These are phyloP conservation scores for Eimeria maxima DNA, from an alignment of 169 alveolate species.

Conservation along the genomic window DNA sequence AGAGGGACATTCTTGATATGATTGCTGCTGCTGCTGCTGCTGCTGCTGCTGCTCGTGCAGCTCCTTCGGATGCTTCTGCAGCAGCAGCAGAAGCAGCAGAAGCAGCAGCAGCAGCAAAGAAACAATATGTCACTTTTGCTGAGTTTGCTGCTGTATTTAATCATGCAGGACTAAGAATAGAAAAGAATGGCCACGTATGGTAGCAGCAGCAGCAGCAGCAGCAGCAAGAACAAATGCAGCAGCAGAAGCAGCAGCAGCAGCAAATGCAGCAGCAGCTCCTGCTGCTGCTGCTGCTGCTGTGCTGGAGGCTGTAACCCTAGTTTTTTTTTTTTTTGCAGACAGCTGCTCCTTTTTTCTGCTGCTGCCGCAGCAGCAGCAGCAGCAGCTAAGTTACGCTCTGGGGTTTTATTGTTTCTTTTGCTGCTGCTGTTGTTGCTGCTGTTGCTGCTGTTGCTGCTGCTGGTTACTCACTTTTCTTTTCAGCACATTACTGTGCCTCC, in stretches of 20 bases:
- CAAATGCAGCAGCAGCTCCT: background rate
- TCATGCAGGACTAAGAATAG: slow-evolving; percentile 14
- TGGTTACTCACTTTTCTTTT: background rate
- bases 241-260: background rate
- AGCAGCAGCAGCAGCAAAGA: slow-evolving; percentile 43
- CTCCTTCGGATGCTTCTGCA: background rate
- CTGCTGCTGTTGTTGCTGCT: no score
- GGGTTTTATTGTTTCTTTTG: background rate
- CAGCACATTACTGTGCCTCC: background rate
- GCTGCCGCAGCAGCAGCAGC: slow-evolving; percentile 18
- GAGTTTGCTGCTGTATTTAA: slow-evolving; percentile 6
- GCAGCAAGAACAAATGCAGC: slow-evolving; percentile 18
- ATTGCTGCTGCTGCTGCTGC: slow-evolving; percentile 61
- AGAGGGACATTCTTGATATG: background rate
- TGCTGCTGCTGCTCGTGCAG: background rate
- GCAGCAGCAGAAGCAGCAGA: slow-evolving; percentile 10
- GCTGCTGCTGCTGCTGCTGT: no score
- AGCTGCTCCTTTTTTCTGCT: background rate
- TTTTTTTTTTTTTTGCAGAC: background rate
- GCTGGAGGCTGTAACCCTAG: background rate
- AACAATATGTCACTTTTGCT: background rate
- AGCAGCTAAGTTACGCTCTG: background rate
- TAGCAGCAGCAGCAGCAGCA: slow-evolving; percentile 8
- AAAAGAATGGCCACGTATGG: slow-evolving; percentile 37
- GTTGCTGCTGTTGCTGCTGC: background rate